Base-by-base conservation (phyloP, 2,329 filamentous ascomycete species). In the Alternaria solani region DNA sequence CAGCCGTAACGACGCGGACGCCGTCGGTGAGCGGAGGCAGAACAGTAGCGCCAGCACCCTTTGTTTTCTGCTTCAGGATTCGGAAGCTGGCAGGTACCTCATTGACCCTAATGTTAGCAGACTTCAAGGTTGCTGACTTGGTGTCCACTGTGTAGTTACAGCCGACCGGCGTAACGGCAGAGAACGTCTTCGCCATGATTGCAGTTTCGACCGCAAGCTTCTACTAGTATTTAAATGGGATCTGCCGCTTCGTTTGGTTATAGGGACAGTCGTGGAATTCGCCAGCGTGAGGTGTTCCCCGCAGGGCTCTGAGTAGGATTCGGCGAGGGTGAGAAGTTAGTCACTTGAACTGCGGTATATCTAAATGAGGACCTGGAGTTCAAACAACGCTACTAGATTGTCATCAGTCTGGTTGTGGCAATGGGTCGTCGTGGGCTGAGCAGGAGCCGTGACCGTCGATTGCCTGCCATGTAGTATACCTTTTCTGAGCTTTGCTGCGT, bases 1-100 rank as follows among this genome's bases (percentile, higher is more conserved):
- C 81, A 72, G 89, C 85, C 64, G 82, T 81, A 65, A 94, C 81
- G 61, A 85, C 77, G 64, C 91, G 90, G 69, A 92, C 85, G 66
- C 84, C 81, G 62, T 84, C 83, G 51, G 69, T 65, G 8, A 67
- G 58, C 23, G 65, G 66, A 59, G 75, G 74, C 57, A 72, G 57
- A 43, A 49, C 36, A 56, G 57, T 57, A 58, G 62, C 28, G 20
- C 38, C 47, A 52, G 28, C 20, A 44, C 25, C 26, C 20, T 47
- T 36, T 20, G 69, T 51, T 65, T 71, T 71, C 58, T 75, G 70
- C 67, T 73, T 67, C 51, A 73, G 47, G 49, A 75, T 65, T 55
- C 54, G 72, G 65, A 76, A 72, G 60, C 66, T 75, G 49, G 70
- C 66, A 38, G 70, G 68, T 41, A 73, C 71, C 51, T 76, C 72